Evolutionary conservation across 2,329 filamentous ascomycete species (phyloP).

Genomic region (Scedosporium dehoogii): DNA sequence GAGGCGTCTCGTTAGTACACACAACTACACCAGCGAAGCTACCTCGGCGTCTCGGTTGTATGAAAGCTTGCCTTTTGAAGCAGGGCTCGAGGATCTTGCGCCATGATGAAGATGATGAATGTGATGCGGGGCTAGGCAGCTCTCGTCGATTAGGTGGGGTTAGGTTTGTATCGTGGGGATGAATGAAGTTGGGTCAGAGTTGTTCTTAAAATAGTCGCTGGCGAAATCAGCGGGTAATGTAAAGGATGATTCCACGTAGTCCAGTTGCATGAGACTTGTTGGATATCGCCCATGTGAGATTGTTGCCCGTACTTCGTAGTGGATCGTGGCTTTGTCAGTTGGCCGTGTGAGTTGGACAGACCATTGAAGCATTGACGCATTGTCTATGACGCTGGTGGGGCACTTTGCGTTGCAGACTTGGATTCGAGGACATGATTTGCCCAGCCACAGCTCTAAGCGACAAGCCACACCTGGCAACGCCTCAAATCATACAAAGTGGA

Average conservation of each 20-base stretch:
- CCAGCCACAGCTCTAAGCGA: too few relatives aligned
- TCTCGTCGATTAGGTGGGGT: background rate
- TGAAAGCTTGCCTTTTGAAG: constrained; percentile 57
- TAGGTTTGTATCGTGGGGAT: background rate
- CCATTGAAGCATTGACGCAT: background rate
- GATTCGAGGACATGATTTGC: too few relatives aligned
- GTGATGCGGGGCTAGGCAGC: background rate
- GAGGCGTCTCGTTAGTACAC: background rate
- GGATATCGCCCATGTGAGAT: background rate
- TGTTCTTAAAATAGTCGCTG: background rate
- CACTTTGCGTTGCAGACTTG: background rate
- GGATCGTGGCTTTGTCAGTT: background rate
- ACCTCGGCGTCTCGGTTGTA: background rate
- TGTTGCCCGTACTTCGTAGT: background rate
- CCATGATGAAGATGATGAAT: constrained; percentile 35
- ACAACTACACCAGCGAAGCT: background rate
- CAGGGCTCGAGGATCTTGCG: constrained; percentile 67
- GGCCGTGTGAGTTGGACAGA: background rate
- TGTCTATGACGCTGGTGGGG: background rate
- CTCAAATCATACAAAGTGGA: too few relatives aligned
- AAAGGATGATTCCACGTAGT: background rate
- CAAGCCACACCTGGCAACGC: too few relatives aligned
- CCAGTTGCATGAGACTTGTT: background rate
- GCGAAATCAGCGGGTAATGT: background rate
- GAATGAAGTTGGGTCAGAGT: background rate